Evolutionary conservation across 371 early-diverging fungal genomes (phyloP).

Genomic region (Mortierella polycephala): DNA sequence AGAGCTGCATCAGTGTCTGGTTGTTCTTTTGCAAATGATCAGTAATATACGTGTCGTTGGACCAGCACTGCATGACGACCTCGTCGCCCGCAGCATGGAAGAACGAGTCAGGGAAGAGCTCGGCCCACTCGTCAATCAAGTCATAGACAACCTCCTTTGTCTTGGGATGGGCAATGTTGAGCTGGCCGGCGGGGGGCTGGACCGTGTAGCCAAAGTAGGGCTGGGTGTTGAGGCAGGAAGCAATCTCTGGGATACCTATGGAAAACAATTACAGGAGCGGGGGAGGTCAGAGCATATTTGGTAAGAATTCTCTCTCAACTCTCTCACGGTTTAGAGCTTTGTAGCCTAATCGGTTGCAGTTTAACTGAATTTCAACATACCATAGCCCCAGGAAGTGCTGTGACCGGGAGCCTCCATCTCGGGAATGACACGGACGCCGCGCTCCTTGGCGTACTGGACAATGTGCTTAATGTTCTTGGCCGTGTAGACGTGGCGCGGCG

Average conservation of each 20-base stretch:
- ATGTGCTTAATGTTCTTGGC: slow-evolving; percentile 68
- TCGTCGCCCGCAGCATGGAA: slow-evolving; percentile 85
- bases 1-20: slow-evolving; percentile 41
- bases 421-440: slow-evolving; percentile 80
- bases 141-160: slow-evolving; percentile 66
- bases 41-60: slow-evolving; percentile 16
- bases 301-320: not conserved
- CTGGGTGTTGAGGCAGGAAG: slow-evolving; percentile 48
- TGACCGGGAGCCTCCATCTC: slow-evolving; percentile 83
- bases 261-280: not conserved
- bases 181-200: slow-evolving; percentile 77
- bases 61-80: slow-evolving; percentile 74
- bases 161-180: slow-evolving; percentile 69
- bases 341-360: not conserved
- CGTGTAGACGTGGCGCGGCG: slow-evolving; percentile 60
- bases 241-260: slow-evolving; percentile 58
- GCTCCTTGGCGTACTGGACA: slow-evolving; percentile 69
- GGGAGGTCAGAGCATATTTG: too few relatives aligned
- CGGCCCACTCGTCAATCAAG: slow-evolving; percentile 69
- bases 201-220: slow-evolving; percentile 60
- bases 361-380: slow-evolving; percentile 10
- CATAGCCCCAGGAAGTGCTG: slow-evolving; percentile 57
- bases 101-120: slow-evolving; percentile 70
- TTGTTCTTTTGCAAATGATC: slow-evolving; percentile 34
- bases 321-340: not conserved